Evolutionary conservation across 2,329 filamentous ascomycete genomes (phyloP), one percentile per base, ranked within the genome.

Genomic region (Corinectria fuckeliana): DNA sequence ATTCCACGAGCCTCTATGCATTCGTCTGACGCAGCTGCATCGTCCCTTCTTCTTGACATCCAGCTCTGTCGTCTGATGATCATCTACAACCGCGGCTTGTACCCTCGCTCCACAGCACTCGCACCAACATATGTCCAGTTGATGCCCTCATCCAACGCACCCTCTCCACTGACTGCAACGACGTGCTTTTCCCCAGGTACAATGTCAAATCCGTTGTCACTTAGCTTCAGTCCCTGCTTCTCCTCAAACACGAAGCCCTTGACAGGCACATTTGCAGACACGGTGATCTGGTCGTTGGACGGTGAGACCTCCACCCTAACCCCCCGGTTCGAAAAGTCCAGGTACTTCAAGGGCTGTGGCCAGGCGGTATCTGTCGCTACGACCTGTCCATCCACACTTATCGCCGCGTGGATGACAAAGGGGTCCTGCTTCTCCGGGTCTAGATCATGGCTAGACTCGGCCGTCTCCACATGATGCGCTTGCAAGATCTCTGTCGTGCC

Each of bases 291-390:
- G 7, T 65, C 60, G 2, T 60, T 8, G 8, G 21, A 50, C 28
- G 32, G 14, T 0, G 45, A 30, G 0, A 79, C 66, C 9, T 66
- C 67, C 10, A 86, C 69, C 1, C 74, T 38, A 10, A 75, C 54
- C 2, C 63, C 69, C 23, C 82, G 78, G 36, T 80, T 73, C 11
- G 76, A 71, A 39, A 88, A 75, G 61, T 82, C 79, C 1, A 86
- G 71, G 61, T 87, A 88, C 72, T 89, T 89, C 50, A 88, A 63
- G 1, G 86, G 86, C 47, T 88, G 83, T 1, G 86, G 85, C 85
- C 86, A 89, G 26, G 84, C 82, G 11, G 79, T 76, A 57, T 84
- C 82, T 13, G 79, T 74, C 4, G 83, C 78, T 2, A 84, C 69
- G 14, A 78, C 69, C 16, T 72, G 60, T 1, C 75, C 66, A 2